Conservation (phyloP, 2,329 filamentous ascomycete species). For the Didymella pomorum region DNA sequence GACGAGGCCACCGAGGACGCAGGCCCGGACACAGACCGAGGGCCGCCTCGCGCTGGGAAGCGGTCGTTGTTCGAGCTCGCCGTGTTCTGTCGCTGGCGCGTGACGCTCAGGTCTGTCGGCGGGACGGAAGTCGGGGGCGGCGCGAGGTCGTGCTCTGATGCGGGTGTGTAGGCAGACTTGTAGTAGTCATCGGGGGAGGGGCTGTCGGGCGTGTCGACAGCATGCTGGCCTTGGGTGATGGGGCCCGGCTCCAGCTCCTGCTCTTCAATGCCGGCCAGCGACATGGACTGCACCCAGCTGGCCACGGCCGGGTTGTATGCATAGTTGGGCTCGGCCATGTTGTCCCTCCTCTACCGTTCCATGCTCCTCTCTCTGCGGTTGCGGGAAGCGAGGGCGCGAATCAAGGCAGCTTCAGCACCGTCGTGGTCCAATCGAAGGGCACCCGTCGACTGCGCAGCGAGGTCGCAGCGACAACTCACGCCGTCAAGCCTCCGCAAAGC, state of each 20-base stretch:
- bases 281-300: constrained; percentile 48
- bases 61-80: constrained; percentile 34
- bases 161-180: constrained; percentile 32
- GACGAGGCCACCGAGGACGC: constrained; percentile 35
- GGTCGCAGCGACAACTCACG: constrained; percentile 19
- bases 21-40: constrained; percentile 44
- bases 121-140: constrained; percentile 21
- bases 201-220: constrained; percentile 29
- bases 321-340: constrained; percentile 46
- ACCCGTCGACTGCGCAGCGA: constrained; percentile 1
- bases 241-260: constrained; percentile 8
- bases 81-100: constrained; percentile 41
- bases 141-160: constrained; percentile 18
- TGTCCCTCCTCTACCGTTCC: constrained; percentile 35
- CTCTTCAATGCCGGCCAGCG: constrained; percentile 34
- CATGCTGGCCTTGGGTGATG: not conserved
- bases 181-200: constrained; percentile 45
- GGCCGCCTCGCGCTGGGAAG: constrained; percentile 33
- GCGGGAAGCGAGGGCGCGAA: constrained; percentile 36
- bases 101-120: constrained; percentile 29
- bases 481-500: constrained; percentile 16
- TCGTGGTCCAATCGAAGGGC: constrained; percentile 19
- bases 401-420: constrained; percentile 34
- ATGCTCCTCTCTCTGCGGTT: constrained; percentile 33
- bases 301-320: constrained; percentile 43